A percentile compares a stretch with the other conserved stretches of the same genome.
These are phyloP conservation scores for Backusella morwellensis DNA, from an alignment of 192 early-diverging fungal species.

Conservation along the genomic window DNA sequence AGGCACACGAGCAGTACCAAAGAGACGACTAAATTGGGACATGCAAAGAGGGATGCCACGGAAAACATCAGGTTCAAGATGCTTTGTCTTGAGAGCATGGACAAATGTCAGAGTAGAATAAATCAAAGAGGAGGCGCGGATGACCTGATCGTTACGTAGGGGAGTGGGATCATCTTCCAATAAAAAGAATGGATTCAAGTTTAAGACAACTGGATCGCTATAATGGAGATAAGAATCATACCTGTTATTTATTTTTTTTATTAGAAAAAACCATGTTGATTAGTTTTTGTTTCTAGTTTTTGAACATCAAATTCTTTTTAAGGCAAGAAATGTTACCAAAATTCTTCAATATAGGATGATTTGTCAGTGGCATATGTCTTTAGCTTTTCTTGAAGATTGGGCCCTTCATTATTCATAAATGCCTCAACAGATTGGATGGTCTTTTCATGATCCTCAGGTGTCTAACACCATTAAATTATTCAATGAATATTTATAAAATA, in stretches of 20 bases:
- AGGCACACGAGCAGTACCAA: conserved; percentile 80
- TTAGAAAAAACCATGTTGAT: not conserved
- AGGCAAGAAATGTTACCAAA: conserved; percentile 32
- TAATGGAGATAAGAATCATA: conserved; percentile 46
- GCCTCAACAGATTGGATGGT: conserved; percentile 36
- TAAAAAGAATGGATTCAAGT: conserved; percentile 50
- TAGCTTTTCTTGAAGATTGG: conserved; percentile 56
- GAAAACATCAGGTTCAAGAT: conserved; percentile 63
- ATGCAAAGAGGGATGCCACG: conserved; percentile 69
- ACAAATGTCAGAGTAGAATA: conserved; percentile 67
- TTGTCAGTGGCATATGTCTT: conserved; percentile 47
- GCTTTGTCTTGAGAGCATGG: conserved; percentile 55
- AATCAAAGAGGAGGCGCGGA: conserved; percentile 70
- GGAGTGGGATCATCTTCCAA: conserved; percentile 51
- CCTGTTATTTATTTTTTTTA: conserved; percentile 18
- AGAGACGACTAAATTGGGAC: conserved; percentile 78
- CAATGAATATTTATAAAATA: conserved; percentile 41
- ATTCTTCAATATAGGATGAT: conserved; percentile 51
- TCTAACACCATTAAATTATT: conserved; percentile 13
- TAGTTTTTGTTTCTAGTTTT: not conserved
- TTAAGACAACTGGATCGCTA: conserved; percentile 43
- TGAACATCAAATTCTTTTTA: not conserved
- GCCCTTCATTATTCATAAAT: conserved; percentile 46
- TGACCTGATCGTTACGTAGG: conserved; percentile 59
- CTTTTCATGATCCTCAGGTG: conserved; percentile 42